Evolutionary conservation across 768 basidiomycete species (phyloP), one percentile per base, ranked within the genome.

Genomic region (Termitomyces sp.): DNA sequence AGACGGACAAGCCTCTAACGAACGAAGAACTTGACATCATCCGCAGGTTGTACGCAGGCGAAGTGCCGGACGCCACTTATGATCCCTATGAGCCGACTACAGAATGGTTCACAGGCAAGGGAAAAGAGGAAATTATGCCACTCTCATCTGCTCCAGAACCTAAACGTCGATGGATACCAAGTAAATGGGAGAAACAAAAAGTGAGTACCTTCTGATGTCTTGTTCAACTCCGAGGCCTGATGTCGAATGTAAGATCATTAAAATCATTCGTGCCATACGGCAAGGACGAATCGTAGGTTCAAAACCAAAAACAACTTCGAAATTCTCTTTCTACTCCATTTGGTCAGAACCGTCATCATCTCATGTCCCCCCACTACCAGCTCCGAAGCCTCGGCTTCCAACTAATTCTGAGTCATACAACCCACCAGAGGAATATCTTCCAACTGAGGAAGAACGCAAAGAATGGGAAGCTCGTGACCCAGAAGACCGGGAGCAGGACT

Each of bases 131-230:
- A 74, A 74, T 88, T 22, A 98, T 94, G 94, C 97, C 97, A 24
- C 72, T 99, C 15, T 91, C 88, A 12, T 85, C 86, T 31, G 90
- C 90, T 28, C 92, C 94, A 2, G 94, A 98, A 69, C 97, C 97
- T 20, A 99, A 99, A 74, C 83, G 93, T 54, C 83, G 97, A 48
- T 99, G 95, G 87, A 82, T 98, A 13, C 93, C 95, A 15, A 96
- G 93, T 74, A 98, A 95, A 77, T 99, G 97, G 97, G 97, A 98
- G 75, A 98, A 97, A 73, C 87, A 97, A 81, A 99, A 99, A 84
- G 95, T 93, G 66, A 54, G 69, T 57, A 41, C 42, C 22, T 33
- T n/a, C 34, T 49, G 26, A 33, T 10, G 3, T 3, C 20, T 41
- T 28, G 24, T 61, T 39, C 15, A 26, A 18, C 29, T 49, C 18